Evolutionary conservation across 768 basidiomycete species (phyloP).

Genomic region (Psilocybe cyanescens): DNA sequence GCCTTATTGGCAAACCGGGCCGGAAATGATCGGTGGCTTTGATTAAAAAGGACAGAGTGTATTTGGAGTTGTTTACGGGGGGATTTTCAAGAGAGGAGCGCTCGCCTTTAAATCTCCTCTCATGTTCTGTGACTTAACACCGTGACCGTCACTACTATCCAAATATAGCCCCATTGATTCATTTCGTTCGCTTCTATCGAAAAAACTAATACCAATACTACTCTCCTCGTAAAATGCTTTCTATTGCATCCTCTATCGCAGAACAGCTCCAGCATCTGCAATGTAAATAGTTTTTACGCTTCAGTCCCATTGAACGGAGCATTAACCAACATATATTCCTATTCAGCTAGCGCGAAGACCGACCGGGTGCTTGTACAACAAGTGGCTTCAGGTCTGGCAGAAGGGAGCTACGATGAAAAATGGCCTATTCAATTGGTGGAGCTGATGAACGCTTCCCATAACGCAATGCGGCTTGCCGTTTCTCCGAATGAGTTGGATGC

Average conservation of each 20-base stretch:
- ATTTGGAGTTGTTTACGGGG: conserved; percentile 55
- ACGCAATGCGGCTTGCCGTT: conserved; percentile 48
- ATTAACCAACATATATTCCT: not conserved
- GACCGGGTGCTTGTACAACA: conserved; percentile 12
- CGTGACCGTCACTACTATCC: conserved; percentile 42
- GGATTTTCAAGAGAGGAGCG: conserved; percentile 54
- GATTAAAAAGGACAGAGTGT: conserved; percentile 29
- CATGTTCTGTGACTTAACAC: conserved; percentile 37
- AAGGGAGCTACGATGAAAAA: conserved; percentile 12
- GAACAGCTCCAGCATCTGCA: not conserved
- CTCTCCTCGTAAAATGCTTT: not conserved
- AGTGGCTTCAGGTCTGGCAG: conserved; percentile 18
- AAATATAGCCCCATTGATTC: conserved; percentile 18
- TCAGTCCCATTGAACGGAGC: no score
- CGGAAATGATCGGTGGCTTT: conserved; percentile 40
- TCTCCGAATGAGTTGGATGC: conserved; percentile 33
- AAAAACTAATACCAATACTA: not conserved
- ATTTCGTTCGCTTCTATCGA: conserved; percentile 4
- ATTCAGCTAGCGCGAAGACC: not conserved
- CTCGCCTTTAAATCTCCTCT: conserved; percentile 70
- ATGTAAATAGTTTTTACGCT: not conserved
- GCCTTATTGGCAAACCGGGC: conserved; percentile 56
- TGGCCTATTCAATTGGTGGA: conserved; percentile 33
- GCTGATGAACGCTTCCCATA: conserved; percentile 52
- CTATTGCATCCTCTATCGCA: conserved; percentile 1